phyloP scores from a whole-genome alignment of 352 stramenopile genomes.

The Phytopythium helicoides region DNA sequence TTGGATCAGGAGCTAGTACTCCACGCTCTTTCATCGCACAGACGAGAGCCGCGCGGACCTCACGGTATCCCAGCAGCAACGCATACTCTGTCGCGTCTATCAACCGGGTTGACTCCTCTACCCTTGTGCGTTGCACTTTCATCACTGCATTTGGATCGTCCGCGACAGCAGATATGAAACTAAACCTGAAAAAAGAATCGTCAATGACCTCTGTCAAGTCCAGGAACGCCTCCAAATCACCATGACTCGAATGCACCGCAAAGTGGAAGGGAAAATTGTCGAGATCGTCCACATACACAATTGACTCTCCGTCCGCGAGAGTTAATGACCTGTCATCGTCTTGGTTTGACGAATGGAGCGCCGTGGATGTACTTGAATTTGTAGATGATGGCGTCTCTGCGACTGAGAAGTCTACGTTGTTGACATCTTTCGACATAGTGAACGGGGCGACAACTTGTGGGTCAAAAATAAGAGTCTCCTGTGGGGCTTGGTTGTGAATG shows the following conservation, averaged over 20 bases:
- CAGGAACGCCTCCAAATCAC: conserved; percentile 7
- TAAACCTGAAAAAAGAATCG: no score
- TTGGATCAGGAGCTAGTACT: no score
- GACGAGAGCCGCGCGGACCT: conserved; percentile 11
- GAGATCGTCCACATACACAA: conserved; percentile 16
- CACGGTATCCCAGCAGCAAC: conserved; percentile 13
- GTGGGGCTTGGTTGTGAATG: no score
- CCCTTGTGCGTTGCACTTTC: not conserved
- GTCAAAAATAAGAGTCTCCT: no score
- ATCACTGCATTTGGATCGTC: conserved; percentile 11
- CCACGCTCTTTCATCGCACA: not conserved
- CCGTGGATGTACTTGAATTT: no score
- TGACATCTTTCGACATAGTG: no score
- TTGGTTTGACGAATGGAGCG: no score
- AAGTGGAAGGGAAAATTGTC: conserved; percentile 15
- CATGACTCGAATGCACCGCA: conserved; percentile 8
- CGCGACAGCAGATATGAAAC: no score
- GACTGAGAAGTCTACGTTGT: no score
- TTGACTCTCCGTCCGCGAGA: not conserved
- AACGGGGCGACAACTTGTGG: no score
- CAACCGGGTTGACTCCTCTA: not conserved
- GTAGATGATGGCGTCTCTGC: no score
- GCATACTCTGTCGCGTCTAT: conserved; percentile 12
- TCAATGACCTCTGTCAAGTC: conserved; percentile 1
- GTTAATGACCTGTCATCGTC: no score